Percentiles rank a stretch among this genome's conserved stretches.
phyloP scores from a whole-genome alignment of 176 grass and related monocot species.

The Cenchrus americanus region DNA sequence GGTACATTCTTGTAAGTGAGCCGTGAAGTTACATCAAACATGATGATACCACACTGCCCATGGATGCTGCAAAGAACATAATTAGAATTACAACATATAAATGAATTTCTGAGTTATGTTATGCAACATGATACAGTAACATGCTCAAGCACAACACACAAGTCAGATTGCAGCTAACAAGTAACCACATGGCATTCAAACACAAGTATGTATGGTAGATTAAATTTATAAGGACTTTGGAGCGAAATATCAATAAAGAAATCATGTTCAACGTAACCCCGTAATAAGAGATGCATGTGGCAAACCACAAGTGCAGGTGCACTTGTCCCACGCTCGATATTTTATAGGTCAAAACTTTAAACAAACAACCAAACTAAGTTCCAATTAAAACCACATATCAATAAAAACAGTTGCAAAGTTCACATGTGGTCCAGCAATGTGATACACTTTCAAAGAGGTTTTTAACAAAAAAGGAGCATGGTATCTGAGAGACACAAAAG shows the following conservation, averaged over 20 bases:
- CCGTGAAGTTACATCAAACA: conserved; percentile 71
- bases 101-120: neutral
- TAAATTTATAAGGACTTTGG: neutral
- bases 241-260: neutral
- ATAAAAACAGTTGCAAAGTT: too few species aligned
- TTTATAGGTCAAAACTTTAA: neutral
- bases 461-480: neutral
- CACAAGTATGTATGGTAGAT: neutral
- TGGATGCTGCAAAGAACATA: conserved; percentile 45
- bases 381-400: neutral
- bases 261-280: neutral
- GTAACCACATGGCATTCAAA: neutral
- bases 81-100: neutral
- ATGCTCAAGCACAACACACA: neutral
- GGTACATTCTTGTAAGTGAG: conserved; percentile 69
- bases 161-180: neutral
- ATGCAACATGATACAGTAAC: neutral
- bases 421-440: too few species aligned
- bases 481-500: neutral
- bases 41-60: conserved; percentile 69
- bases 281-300: neutral
- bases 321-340: neutral
- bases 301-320: neutral
- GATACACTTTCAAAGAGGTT: too few species aligned
- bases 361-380: neutral